These are phyloP conservation scores for Malus hybrid DNA, from an alignment of 331 rosid genomes.

Conservation along the genomic window DNA sequence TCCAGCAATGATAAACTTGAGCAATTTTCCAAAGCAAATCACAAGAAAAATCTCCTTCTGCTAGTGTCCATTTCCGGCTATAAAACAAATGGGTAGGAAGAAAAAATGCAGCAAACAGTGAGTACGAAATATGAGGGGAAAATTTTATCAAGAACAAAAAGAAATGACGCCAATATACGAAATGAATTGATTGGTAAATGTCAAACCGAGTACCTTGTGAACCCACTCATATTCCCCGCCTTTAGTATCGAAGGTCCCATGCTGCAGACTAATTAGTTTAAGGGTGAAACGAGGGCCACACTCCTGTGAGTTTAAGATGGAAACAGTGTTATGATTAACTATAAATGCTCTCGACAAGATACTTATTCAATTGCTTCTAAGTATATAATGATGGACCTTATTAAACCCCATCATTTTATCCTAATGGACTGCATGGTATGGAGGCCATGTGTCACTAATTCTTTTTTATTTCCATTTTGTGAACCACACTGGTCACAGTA, in stretches of 20 bases:
- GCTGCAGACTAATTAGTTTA: conserved; percentile 71
- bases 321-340: not conserved
- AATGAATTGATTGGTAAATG: not conserved
- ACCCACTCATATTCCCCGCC: conserved; percentile 91
- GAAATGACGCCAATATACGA: not conserved
- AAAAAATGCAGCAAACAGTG: not conserved
- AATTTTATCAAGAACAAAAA: not conserved
- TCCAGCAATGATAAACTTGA: conserved; percentile 7
- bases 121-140: not conserved
- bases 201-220: conserved; percentile 58
- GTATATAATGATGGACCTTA: not conserved
- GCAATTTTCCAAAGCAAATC: conserved; percentile 19
- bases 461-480: not conserved
- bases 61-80: conserved; percentile 98
- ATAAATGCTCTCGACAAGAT: not conserved
- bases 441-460: not conserved
- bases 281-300: conserved; percentile 90
- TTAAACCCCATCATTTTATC: not conserved
- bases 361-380: not conserved
- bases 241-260: conserved; percentile 72
- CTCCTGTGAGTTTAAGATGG: conserved; percentile 41
- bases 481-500: not conserved
- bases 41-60: conserved; percentile 90
- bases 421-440: not conserved
- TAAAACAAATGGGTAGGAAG: conserved; percentile 13